Percentiles rank a stretch among this genome's conserved stretches.
These are phyloP conservation scores for Fraxinus excelsior DNA, from an alignment of 257 asterid species.

Conservation along the genomic window DNA sequence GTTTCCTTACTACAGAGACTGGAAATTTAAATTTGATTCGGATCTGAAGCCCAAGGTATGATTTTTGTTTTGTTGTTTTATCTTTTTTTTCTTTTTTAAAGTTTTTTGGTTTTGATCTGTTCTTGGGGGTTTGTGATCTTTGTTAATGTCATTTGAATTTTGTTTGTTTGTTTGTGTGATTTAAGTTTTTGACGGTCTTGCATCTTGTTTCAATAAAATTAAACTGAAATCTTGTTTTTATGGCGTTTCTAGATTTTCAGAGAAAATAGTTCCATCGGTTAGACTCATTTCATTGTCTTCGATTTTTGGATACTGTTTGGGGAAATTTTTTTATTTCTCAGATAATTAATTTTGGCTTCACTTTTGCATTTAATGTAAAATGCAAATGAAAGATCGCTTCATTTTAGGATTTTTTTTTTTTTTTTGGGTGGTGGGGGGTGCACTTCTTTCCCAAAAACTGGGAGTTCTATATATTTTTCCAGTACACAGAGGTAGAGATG, in stretches of 20 bases:
- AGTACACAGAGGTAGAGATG: not conserved
- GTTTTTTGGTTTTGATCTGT: slow-evolving; percentile 4
- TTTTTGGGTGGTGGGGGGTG: not conserved
- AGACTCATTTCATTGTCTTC: not conserved
- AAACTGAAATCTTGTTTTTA: slow-evolving; percentile 6
- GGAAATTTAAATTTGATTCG: slow-evolving; percentile 29
- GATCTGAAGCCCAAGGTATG: slow-evolving; percentile 23
- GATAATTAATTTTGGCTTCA: slow-evolving; percentile 17
- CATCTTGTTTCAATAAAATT: slow-evolving; percentile 6
- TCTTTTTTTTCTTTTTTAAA: not conserved
- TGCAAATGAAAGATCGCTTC: not conserved
- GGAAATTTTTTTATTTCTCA: not conserved
- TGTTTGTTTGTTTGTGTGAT: slow-evolving; percentile 9
- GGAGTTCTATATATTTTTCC: not conserved
- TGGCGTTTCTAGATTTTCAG: not conserved
- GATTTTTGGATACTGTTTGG: not conserved
- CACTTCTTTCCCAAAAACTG: not conserved
- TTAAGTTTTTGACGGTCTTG: slow-evolving; percentile 16
- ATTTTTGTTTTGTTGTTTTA: not conserved
- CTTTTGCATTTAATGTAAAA: slow-evolving; percentile 17
- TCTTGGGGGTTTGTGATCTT: slow-evolving; percentile 17
- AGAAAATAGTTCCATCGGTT: not conserved
- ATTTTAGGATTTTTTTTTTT: not conserved
- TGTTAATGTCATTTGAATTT: slow-evolving; percentile 11
- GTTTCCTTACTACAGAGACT: slow-evolving; percentile 45